Percentiles rank a stretch among this genome's conserved stretches.
Evolutionary conservation across 164 flowering plant species (phyloP).

Genomic region (Tetracentron sinense): DNA sequence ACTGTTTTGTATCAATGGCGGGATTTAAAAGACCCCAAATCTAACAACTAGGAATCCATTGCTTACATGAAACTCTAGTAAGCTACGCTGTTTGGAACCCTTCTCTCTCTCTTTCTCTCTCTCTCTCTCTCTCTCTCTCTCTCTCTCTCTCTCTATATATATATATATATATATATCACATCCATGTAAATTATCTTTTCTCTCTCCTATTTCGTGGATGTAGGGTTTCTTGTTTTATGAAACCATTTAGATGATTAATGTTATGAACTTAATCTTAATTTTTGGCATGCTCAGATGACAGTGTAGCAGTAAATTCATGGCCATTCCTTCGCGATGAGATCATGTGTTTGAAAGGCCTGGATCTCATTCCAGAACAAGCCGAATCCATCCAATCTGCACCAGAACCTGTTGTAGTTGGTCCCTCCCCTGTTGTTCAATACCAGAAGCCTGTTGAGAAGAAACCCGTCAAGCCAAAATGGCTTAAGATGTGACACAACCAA

Average conservation of each 20-base stretch:
- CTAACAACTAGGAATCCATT: too few species aligned
- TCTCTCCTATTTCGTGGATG: too few species aligned
- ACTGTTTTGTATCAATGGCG: too few species aligned
- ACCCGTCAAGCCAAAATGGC: conserved; percentile 69
- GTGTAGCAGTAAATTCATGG: conserved; percentile 29
- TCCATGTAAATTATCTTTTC: too few species aligned
- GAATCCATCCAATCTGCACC: conserved; percentile 34
- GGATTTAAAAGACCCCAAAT: too few species aligned
- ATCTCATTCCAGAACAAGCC: conserved; percentile 24
- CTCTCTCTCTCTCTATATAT: too few species aligned
- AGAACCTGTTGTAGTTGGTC: conserved; percentile 25
- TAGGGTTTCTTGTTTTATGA: neutral
- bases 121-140: too few species aligned
- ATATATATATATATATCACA: too few species aligned
- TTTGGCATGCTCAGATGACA: conserved; percentile 34
- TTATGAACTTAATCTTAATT: neutral
- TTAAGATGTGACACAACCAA: conserved; percentile 48
- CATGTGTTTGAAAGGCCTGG: conserved; percentile 55
- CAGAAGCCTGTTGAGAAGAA: conserved; percentile 58
- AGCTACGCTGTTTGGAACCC: too few species aligned
- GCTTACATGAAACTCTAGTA: too few species aligned
- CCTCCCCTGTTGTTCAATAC: conserved; percentile 34
- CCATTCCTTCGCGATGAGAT: conserved; percentile 73
- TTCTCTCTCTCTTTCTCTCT: too few species aligned
- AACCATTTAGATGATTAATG: neutral